Evolutionary conservation across 352 stramenopile species (phyloP).

Genomic region (Globisporangium okanoganense): DNA sequence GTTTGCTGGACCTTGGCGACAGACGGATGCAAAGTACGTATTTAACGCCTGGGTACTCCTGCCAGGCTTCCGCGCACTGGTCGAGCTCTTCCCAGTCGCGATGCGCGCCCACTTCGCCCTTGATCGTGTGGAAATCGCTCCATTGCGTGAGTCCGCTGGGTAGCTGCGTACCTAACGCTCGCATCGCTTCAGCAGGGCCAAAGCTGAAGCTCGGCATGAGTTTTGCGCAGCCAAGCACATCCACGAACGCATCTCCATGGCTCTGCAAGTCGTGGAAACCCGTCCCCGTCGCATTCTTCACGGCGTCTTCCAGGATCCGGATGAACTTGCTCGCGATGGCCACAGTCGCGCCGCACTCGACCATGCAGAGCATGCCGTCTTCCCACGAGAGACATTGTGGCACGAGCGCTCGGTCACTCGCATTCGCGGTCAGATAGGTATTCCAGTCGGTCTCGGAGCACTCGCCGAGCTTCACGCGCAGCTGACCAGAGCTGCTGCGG

Average conservation of each 20-base stretch:
- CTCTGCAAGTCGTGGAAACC: not conserved
- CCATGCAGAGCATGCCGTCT: not conserved
- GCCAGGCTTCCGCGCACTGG: not conserved
- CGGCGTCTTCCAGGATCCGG: not conserved
- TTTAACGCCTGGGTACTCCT: not conserved
- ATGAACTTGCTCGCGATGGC: not conserved
- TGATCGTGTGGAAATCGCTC: not conserved
- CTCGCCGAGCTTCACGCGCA: not conserved
- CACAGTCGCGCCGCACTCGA: not conserved
- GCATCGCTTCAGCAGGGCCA: not conserved
- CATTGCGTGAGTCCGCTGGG: not conserved
- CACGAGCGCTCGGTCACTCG: not conserved
- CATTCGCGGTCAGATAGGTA: not conserved
- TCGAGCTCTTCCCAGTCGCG: not conserved
- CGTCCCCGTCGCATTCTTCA: not conserved
- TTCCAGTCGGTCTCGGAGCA: not conserved
- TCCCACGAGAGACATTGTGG: not conserved
- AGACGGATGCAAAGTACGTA: not conserved
- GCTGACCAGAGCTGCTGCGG: not conserved
- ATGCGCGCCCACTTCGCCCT: not conserved
- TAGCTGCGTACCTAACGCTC: not conserved
- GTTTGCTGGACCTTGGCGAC: not conserved
- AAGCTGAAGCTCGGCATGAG: not conserved
- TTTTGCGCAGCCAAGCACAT: not conserved
- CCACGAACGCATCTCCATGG: not conserved